phyloP scores from a whole-genome alignment of 2,329 filamentous ascomycete genomes.

The Didymella pinodella region DNA sequence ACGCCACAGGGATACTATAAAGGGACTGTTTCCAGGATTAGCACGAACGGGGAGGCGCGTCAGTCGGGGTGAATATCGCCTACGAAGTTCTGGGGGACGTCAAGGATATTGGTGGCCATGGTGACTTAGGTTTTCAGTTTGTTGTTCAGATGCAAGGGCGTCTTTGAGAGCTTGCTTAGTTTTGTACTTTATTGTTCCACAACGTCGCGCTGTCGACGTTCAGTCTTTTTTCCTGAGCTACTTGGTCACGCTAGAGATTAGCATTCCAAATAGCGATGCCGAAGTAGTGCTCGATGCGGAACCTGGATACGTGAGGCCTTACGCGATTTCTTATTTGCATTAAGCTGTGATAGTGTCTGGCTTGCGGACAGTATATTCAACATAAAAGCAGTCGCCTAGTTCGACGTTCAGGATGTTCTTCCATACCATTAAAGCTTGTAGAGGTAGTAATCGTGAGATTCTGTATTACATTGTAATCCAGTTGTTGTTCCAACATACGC shows the following conservation, averaged over 20 bases:
- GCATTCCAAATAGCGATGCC: constrained; percentile 6
- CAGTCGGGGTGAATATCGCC: background rate
- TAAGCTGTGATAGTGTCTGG: background rate
- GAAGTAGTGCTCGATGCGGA: background rate
- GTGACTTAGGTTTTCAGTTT: background rate
- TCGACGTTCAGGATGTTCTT: background rate
- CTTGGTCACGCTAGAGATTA: constrained; percentile 7
- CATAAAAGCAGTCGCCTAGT: too few relatives aligned
- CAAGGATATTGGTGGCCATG: constrained; percentile 13
- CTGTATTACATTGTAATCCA: background rate
- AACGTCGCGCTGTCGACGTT: constrained; percentile 3
- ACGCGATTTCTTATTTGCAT: background rate
- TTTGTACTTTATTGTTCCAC: constrained; percentile 1
- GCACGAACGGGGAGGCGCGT: too few relatives aligned
- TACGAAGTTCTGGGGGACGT: constrained; percentile 10
- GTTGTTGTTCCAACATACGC: background rate
- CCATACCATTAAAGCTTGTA: background rate
- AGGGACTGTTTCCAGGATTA: background rate
- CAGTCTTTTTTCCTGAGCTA: constrained; percentile 1
- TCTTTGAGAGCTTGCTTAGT: background rate
- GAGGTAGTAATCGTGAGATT: background rate
- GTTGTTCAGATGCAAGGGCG: background rate
- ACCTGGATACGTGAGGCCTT: background rate
- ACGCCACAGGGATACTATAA: constrained; percentile 11
- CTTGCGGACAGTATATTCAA: too few relatives aligned